These are phyloP conservation scores for Pestalotiopsis sp. DNA, from an alignment of 2,329 filamentous ascomycete genomes.

Conservation along the genomic window DNA sequence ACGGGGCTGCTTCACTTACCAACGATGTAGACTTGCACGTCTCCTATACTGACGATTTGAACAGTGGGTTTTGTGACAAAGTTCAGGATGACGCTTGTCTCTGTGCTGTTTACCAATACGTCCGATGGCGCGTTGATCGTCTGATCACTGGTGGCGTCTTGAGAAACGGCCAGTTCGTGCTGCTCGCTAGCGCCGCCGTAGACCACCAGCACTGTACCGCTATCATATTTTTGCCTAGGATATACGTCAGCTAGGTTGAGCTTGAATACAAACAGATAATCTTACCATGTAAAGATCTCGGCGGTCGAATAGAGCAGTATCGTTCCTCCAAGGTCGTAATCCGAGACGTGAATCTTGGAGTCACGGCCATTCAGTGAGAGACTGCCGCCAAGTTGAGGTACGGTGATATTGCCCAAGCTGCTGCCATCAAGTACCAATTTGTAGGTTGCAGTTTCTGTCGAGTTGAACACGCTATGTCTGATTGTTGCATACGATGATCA, in stretches of 20 bases:
- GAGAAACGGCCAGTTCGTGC: constrained; percentile 2
- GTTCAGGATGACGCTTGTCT: not conserved
- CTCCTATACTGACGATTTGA: not conserved
- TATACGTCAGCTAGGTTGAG: not conserved
- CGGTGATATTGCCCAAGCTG: constrained; percentile 22
- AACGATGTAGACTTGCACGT: not conserved
- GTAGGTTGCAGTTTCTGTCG: constrained; percentile 21
- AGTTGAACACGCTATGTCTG: constrained; percentile 14
- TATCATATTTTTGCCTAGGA: constrained; percentile 1
- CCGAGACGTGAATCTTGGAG: constrained; percentile 66
- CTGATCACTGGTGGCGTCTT: not conserved
- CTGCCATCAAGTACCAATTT: constrained; percentile 23
- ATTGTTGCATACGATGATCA: not conserved
- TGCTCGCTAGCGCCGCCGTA: constrained; percentile 2
- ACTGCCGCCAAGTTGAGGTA: constrained; percentile 22
- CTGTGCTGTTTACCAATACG: not conserved
- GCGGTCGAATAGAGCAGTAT: constrained; percentile 67
- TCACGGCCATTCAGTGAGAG: constrained; percentile 50
- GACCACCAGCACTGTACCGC: not conserved
- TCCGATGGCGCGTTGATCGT: not conserved
- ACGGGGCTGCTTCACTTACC: not conserved
- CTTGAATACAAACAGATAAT: not conserved
- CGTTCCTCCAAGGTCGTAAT: constrained; percentile 62
- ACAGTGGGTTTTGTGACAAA: not conserved
- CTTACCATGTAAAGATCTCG: constrained; percentile 67